phyloP scores from a whole-genome alignment of 306 rosid species.

The Lablab purpureus region DNA sequence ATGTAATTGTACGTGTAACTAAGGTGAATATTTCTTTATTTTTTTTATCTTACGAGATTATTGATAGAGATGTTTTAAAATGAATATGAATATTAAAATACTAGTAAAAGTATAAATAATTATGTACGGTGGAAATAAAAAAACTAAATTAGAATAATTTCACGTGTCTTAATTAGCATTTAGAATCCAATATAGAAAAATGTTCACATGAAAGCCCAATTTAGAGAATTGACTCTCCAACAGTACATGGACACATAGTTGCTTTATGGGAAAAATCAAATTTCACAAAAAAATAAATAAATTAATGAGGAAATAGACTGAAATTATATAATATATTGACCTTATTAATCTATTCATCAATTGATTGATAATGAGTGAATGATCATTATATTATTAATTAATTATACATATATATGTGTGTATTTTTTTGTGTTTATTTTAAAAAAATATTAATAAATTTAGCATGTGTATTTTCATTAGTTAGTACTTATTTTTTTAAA shows the following conservation, averaged over 20 bases:
- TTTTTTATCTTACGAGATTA: no score
- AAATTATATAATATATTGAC: not conserved
- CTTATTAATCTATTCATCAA: not conserved
- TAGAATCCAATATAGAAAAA: not conserved
- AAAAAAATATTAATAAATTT: not conserved
- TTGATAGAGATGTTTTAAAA: no score
- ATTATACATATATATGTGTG: not conserved
- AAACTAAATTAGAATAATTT: not conserved
- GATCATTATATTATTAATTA: not conserved
- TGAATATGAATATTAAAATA: no score
- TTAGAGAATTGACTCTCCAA: constrained; percentile 14
- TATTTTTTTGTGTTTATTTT: no score
- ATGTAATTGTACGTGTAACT: no score
- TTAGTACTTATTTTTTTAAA: no score
- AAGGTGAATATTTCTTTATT: no score
- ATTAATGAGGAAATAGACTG: no score
- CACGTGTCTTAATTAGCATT: constrained; percentile 12
- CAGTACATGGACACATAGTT: not conserved
- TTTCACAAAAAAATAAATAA: not conserved
- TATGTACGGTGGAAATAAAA: no score
- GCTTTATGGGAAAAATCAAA: not conserved
- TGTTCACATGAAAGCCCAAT: not conserved
- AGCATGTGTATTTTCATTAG: not conserved
- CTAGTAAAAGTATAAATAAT: no score
- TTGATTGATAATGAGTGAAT: not conserved